Evolutionary conservation across 495 filamentous ascomycete species (phyloP), one percentile per base, ranked within the genome.

Genomic region (Penicillium daleae): DNA sequence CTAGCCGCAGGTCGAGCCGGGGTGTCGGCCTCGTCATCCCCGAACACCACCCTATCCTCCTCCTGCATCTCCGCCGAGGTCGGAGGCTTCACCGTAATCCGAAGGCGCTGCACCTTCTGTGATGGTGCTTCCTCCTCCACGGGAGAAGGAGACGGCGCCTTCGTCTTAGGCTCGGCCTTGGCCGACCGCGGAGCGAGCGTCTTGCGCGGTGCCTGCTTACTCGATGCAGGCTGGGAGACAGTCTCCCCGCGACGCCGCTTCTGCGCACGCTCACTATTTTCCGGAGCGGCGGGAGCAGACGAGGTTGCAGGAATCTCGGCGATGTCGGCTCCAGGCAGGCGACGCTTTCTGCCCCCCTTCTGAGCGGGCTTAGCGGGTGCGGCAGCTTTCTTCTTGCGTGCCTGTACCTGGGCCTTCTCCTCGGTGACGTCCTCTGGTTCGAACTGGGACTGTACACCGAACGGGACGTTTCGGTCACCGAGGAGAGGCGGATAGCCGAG

Each of bases 401-500:
- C 46, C 53, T 61, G 46, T 2, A 22, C 52, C 29, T 40, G 49
- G 40, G 65, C 59, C 44, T 56, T 56, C 15, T 68, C 62, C 57
- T 61, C 66, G 10, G 32, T 19, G 13, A 69, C 61, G 9, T 72
- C 57, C 35, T 72, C 67, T 13, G 26, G n/a, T 10, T 37, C 4
- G 29, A 71, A 69, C 4, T 50, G 44, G 4, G 61, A 39, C 27
- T 29, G 46, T 3, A 24, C 22, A 17, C 51, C 59, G 32, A 56
- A 61, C 21, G 74, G 76, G 17, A 77, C 31, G 56, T 82, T 81
- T 4, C 78, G 75, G 35, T 76, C 65, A 4, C 78, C 80, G 19
- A 78, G 66, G 26, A 67, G 67, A 0, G 80, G 80, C 3, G 80
- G 78, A 57, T 72, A 81, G 0, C 80, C 77, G 54, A 75, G 73